Conservation (phyloP, 2,329 filamentous ascomycete species). For the Lomentospora prolificans region DNA sequence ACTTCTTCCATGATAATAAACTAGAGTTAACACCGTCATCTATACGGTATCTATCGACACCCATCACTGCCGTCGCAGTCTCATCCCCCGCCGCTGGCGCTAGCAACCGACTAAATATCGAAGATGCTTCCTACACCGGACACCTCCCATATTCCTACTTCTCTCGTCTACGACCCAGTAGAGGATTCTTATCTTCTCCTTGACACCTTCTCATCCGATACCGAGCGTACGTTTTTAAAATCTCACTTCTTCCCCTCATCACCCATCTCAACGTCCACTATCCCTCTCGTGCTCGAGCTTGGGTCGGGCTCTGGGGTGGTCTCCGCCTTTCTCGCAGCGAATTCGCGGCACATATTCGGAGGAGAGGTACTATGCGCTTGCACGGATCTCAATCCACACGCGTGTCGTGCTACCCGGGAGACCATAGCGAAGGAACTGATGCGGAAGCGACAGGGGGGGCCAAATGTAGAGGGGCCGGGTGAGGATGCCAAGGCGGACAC, state of each 20-base stretch:
- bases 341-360: constrained; percentile 28
- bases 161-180: constrained; percentile 85
- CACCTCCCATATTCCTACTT: constrained; percentile 82
- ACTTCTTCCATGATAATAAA: no score
- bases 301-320: constrained; percentile 90
- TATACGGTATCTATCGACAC: no score
- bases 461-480: constrained; percentile 10
- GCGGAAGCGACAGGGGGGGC: constrained; percentile 11
- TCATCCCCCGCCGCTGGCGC: no score
- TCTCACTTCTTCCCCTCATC: constrained; percentile 39
- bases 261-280: constrained; percentile 11
- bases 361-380: constrained; percentile 57
- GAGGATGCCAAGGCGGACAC: constrained; percentile 22
- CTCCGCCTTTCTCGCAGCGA: constrained; percentile 74
- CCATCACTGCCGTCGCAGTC: no score
- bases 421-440: constrained; percentile 48
- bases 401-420: constrained; percentile 62
- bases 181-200: constrained; percentile 94
- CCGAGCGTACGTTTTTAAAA: constrained; percentile 61
- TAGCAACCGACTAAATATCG: no score
- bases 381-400: constrained; percentile 77
- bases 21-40: no score
- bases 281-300: constrained; percentile 69
- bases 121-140: constrained; percentile 89
- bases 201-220: constrained; percentile 69